These are phyloP conservation scores for Ophiocordyceps unilateralis DNA, from an alignment of 2,329 filamentous ascomycete genomes.

Conservation along the genomic window DNA sequence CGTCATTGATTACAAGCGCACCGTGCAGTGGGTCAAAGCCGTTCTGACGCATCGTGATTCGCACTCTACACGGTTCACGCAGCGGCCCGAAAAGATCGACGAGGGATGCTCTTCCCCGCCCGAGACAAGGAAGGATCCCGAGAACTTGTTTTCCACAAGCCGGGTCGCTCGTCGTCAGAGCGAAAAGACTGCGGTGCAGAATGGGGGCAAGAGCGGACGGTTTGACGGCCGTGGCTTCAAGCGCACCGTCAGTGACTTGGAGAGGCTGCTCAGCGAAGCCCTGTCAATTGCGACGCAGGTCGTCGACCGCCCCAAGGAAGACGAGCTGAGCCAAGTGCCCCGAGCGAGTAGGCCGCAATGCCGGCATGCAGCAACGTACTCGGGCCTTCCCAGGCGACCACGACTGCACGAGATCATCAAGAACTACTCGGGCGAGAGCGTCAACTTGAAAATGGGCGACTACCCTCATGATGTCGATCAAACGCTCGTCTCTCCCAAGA, in stretches of 20 bases:
- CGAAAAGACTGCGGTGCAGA: conserved; percentile 4
- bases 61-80: conserved; percentile 12
- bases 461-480: background rate
- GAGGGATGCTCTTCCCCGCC: conserved; percentile 2
- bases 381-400: conserved; percentile 7
- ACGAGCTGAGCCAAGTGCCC: conserved; percentile 1
- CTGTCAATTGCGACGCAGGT: conserved; percentile 24
- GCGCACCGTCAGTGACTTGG: conserved; percentile 22
- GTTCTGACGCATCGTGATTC: conserved; percentile 11
- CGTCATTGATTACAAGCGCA: conserved; percentile 15
- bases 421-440: conserved; percentile 8
- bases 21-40: conserved; percentile 16
- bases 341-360: conserved; percentile 4
- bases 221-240: conserved; percentile 15
- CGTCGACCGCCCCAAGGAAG: conserved; percentile 12
- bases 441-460: conserved; percentile 1
- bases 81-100: conserved; percentile 6
- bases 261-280: conserved; percentile 28
- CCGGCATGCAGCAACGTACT: conserved; percentile 11
- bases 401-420: conserved; percentile 10
- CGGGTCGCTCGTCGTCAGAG: conserved; percentile 4
- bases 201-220: conserved; percentile 7
- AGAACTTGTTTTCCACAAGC: conserved; percentile 6
- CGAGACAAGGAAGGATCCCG: conserved; percentile 8
- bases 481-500: conserved; percentile 1